These are phyloP conservation scores for Wickerhamiella brachini DNA, from an alignment of 805 yeast genomes.

Conservation along the genomic window DNA sequence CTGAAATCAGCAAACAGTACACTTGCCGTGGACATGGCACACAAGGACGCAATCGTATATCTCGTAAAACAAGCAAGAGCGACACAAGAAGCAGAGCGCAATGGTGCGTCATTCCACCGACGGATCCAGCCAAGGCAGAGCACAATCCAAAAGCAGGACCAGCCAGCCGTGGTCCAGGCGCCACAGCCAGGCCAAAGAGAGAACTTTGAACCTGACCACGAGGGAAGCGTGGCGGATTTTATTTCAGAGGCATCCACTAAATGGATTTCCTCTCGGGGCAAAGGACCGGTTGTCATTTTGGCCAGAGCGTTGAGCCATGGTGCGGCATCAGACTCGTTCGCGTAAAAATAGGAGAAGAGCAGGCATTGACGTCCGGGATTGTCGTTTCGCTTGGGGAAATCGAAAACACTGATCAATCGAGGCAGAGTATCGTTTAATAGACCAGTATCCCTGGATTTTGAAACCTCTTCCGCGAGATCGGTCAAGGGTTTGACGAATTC, in stretches of 20 bases:
- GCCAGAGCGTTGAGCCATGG: slow-evolving; percentile 1
- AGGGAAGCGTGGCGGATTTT: background rate
- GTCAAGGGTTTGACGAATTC: slow-evolving; percentile 1
- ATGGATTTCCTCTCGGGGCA: background rate
- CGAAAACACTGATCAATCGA: background rate
- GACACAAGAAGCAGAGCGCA: background rate
- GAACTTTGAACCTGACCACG: background rate
- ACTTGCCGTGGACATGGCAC: background rate
- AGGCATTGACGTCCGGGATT: slow-evolving; percentile 2
- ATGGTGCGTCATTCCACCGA: background rate
- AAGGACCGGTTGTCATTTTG: background rate
- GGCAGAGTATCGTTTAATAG: background rate
- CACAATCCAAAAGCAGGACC: background rate
- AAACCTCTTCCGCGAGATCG: background rate
- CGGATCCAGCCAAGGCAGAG: background rate
- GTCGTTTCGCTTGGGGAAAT: background rate
- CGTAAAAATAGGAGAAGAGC: slow-evolving; percentile 4
- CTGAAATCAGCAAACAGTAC: background rate
- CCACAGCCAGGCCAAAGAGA: background rate
- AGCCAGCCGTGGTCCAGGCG: background rate
- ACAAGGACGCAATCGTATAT: background rate
- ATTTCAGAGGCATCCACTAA: slow-evolving; percentile 1
- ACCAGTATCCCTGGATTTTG: background rate
- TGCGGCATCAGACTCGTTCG: background rate
- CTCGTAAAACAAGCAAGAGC: background rate